Conservation (phyloP, 257 asterid genomes). For the Solanum dulcamara region DNA sequence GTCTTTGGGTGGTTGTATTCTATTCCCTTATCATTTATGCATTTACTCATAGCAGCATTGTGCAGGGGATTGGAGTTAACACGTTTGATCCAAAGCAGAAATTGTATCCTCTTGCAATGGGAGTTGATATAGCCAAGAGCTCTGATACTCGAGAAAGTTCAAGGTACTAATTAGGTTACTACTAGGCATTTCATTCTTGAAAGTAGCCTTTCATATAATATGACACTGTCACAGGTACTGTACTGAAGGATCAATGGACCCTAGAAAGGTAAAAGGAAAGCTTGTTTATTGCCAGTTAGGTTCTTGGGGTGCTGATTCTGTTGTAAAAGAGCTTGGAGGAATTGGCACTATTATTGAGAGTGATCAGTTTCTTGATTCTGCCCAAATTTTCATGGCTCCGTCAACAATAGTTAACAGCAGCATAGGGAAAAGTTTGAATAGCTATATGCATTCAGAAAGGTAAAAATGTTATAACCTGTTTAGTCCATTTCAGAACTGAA, state of each 20-base stretch:
- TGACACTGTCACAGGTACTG: conserved; percentile 28
- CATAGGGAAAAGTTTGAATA: conserved; percentile 33
- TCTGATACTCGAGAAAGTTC: conserved; percentile 36
- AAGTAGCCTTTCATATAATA: neutral
- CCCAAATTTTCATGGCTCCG: conserved; percentile 74
- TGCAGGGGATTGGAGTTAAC: conserved; percentile 73
- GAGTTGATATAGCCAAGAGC: conserved; percentile 54
- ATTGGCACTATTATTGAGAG: conserved; percentile 53
- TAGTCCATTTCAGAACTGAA: neutral
- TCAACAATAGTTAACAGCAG: conserved; percentile 51
- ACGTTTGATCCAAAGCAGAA: conserved; percentile 46
- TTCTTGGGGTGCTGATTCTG: conserved; percentile 60
- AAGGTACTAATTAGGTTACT: conserved; percentile 14
- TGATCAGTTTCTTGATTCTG: conserved; percentile 44
- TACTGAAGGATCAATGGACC: conserved; percentile 58
- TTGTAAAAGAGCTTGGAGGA: conserved; percentile 67
- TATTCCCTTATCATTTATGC: neutral
- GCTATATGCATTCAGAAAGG: conserved; percentile 56
- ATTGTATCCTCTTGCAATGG: conserved; percentile 56
- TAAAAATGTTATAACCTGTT: neutral
- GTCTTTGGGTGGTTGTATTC: neutral
- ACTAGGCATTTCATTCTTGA: neutral
- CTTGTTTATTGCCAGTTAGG: conserved; percentile 56
- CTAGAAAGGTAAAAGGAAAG: conserved; percentile 71
- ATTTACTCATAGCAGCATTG: neutral